A percentile compares a stretch with the other conserved stretches of the same genome.
phyloP scores from a whole-genome alignment of 805 yeast species.

The Candida ficus region DNA sequence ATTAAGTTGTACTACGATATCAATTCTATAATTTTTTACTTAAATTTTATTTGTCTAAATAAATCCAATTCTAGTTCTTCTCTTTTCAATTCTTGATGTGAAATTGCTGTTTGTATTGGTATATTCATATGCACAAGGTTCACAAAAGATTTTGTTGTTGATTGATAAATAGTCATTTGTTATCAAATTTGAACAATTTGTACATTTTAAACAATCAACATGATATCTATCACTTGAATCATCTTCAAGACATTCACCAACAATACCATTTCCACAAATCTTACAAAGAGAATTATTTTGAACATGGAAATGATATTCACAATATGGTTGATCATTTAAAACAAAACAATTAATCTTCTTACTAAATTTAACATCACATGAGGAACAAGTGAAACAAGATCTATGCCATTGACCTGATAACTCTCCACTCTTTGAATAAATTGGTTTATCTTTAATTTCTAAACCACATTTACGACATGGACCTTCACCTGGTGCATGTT shows the following conservation, averaged over 20 bases:
- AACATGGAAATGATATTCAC: slow-evolving; percentile 71
- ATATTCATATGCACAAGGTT: slow-evolving; percentile 24
- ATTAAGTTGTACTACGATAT: too few relatives aligned
- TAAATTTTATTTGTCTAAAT: slow-evolving; percentile 6
- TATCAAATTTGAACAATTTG: slow-evolving; percentile 48
- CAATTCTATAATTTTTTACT: too few relatives aligned
- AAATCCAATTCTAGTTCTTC: slow-evolving; percentile 24
- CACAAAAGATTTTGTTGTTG: slow-evolving; percentile 48
- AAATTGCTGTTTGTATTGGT: slow-evolving; percentile 2
- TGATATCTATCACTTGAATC: slow-evolving; percentile 73
- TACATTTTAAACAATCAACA: slow-evolving; percentile 63
- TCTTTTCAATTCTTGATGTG: slow-evolving; percentile 18
- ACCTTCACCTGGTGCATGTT: slow-evolving; percentile 59
- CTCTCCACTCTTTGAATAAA: slow-evolving; percentile 79
- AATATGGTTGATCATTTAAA: slow-evolving; percentile 72
- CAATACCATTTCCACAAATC: slow-evolving; percentile 70
- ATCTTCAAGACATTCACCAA: slow-evolving; percentile 85
- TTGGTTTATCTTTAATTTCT: slow-evolving; percentile 57
- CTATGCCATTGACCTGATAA: slow-evolving; percentile 94
- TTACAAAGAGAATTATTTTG: slow-evolving; percentile 72
- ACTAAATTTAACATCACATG: slow-evolving; percentile 53
- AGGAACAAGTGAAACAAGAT: slow-evolving; percentile 70
- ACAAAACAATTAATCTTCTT: slow-evolving; percentile 71
- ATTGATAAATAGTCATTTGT: slow-evolving; percentile 50
- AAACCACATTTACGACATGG: slow-evolving; percentile 74